phyloP scores from a whole-genome alignment of 176 grass and related monocot genomes.

The Saccharum officinarum region DNA sequence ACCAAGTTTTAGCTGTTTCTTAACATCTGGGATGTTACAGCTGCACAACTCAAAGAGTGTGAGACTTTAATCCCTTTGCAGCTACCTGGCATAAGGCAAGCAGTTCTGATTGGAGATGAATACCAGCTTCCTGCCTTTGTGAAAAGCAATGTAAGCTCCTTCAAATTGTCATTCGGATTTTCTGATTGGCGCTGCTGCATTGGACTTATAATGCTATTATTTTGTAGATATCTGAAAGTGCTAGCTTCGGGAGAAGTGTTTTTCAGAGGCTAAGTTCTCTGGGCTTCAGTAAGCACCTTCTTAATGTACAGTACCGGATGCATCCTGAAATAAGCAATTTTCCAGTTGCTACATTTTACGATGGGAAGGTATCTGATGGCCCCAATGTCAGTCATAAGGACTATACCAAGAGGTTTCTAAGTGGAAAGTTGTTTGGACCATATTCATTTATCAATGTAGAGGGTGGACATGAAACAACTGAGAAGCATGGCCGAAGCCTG shows the following conservation, averaged over 20 bases:
- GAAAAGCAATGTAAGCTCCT: conserved; percentile 51
- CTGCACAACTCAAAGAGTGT: too few species aligned
- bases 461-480: conserved; percentile 39
- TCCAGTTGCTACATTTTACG: conserved; percentile 58
- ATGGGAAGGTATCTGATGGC: conserved; percentile 46
- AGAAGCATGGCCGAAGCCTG: conserved; percentile 27
- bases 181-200: neutral
- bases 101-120: conserved; percentile 59
- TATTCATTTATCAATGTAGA: conserved; percentile 70
- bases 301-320: conserved; percentile 69
- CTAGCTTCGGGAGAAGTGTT: conserved; percentile 45
- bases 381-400: conserved; percentile 39
- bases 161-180: neutral
- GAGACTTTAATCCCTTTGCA: neutral
- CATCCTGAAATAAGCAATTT: conserved; percentile 63
- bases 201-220: neutral
- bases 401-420: conserved; percentile 38
- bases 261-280: conserved; percentile 61
- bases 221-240: conserved; percentile 57
- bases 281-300: conserved; percentile 55
- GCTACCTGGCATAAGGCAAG: conserved; percentile 35
- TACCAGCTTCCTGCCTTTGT: conserved; percentile 60
- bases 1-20: too few species aligned
- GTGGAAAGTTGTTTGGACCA: conserved; percentile 38
- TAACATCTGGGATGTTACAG: too few species aligned